Percentiles rank a stretch among this genome's conserved stretches.
These are phyloP conservation scores for Acorus calamus DNA, from an alignment of 106 monocot genomes.

Conservation along the genomic window DNA sequence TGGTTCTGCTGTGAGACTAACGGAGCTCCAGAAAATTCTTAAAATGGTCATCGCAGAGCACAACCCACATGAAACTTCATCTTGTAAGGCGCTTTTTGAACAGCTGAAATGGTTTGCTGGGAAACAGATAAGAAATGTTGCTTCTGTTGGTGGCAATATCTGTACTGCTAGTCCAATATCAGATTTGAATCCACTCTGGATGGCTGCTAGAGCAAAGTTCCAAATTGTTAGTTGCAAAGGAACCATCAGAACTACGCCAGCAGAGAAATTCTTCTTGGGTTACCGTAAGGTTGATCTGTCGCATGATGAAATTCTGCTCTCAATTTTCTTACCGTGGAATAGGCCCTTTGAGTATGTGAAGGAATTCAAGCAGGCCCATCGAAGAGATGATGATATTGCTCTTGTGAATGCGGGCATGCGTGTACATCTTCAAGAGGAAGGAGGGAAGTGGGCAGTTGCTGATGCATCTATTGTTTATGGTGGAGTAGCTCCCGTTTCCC, in stretches of 20 bases:
- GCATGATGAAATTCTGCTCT: slow-evolving; percentile 60
- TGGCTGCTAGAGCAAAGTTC: slow-evolving; percentile 67
- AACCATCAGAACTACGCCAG: slow-evolving; percentile 39
- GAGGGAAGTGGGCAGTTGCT: slow-evolving; percentile 40
- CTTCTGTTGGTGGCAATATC: slow-evolving; percentile 97
- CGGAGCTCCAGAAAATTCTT: slow-evolving; percentile 68
- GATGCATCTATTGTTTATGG: slow-evolving; percentile 84
- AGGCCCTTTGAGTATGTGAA: slow-evolving; percentile 80
- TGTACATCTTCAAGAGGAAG: slow-evolving; percentile 38
- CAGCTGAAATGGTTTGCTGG: slow-evolving; percentile 99
- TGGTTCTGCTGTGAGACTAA: slow-evolving; percentile 78
- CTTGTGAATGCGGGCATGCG: slow-evolving; percentile 99
- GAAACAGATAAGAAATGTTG: slow-evolving; percentile 88
- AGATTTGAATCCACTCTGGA: slow-evolving; percentile 98
- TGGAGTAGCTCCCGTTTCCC: slow-evolving; percentile 81
- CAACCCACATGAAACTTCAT: slow-evolving; percentile 43
- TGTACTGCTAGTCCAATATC: slow-evolving; percentile 99
- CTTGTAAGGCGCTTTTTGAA: slow-evolving; percentile 72
- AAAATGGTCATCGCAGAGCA: slow-evolving; percentile 38
- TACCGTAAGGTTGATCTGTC: slow-evolving; percentile 80
- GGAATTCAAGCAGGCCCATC: slow-evolving; percentile 94
- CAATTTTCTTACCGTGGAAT: slow-evolving; percentile 84
- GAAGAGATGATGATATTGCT: slow-evolving; percentile 98
- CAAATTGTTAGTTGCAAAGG: slow-evolving; percentile 52
- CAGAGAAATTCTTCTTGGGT: slow-evolving; percentile 79